Base-by-base conservation (phyloP, 164 flowering plant genomes). In the Kingdonia uniflora region DNA sequence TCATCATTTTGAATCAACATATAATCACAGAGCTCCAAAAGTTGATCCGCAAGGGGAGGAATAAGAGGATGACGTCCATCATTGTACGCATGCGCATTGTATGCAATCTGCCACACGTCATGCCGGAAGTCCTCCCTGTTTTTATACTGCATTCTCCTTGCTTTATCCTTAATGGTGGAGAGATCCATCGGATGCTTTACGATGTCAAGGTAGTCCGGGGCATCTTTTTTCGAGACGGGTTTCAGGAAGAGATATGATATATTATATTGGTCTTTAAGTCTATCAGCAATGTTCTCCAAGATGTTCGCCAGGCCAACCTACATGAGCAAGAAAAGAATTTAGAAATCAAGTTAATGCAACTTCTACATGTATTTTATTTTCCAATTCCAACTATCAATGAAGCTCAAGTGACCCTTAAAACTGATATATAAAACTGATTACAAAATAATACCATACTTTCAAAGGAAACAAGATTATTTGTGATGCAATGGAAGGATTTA, bases 31-130 rank as follows among this genome's bases (percentile, higher is more conserved):
- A 85, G 65, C 68, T 84, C 87, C 56, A 92, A 63, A 20, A 92
- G 84, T 68, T 84, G 90, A 68, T 92, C 95, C 1, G 98, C 98
- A 17, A 88, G 85, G n/a, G 96, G 98, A 56, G 96, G 98, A 52
- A 92, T 92, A 26, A 72, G 80, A 0, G 95, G 96, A 57, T 92
- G 76, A 5, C 96, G 81, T 2, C 77, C 66, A 43, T 77, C 87
- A 33, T 92, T 92, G 69, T 92, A 92, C 11, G 0, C 22, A 63
- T 88, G 96, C 3, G 98, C 98, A 59, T 92, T 92, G 49, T 15
- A 66, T 16, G 79, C 55, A n/a, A 92, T 92, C 64, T 80, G 98
- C 76, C 82, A 85, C 21, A 92, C 81, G 51, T 92, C 98, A 33
- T 84, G 95, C 69, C 96, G 65, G 70, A 92, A 92, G 0, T 80